These are phyloP conservation scores for Calonectria henricotiae DNA, from an alignment of 2,329 filamentous ascomycete genomes.

Conservation along the genomic window DNA sequence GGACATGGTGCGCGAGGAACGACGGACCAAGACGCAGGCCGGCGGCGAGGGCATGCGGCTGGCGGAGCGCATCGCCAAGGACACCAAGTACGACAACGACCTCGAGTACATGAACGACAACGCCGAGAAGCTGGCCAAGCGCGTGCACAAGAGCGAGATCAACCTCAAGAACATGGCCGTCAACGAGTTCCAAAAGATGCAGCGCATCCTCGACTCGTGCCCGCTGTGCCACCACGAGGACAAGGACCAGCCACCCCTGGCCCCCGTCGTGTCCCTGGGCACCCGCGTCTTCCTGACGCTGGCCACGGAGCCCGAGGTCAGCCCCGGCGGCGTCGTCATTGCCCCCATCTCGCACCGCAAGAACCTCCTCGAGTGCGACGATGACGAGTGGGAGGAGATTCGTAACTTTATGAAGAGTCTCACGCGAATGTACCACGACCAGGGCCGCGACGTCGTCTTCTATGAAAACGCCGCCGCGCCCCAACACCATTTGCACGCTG, in stretches of 20 bases:
- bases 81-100: constrained; percentile 90
- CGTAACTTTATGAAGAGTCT: constrained; percentile 99
- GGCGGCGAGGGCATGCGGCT: constrained; percentile 87
- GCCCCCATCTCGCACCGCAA: constrained; percentile 89
- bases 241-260: constrained; percentile 79
- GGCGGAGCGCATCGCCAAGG: constrained; percentile 94
- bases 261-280: constrained; percentile 88
- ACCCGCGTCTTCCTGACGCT: constrained; percentile 92
- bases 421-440: constrained; percentile 93
- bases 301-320: constrained; percentile 90
- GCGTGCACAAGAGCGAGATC: constrained; percentile 89
- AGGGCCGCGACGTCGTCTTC: constrained; percentile 93
- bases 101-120: constrained; percentile 99
- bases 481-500: constrained; percentile 84
- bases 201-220: constrained; percentile 87
- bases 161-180: constrained; percentile 92
- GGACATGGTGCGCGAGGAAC: constrained; percentile 97
- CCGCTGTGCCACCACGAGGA: constrained; percentile 96
- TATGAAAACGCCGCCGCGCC: constrained; percentile 96
- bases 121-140: constrained; percentile 88
- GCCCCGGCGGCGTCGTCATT: constrained; percentile 87
- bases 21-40: constrained; percentile 82
- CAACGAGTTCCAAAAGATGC: constrained; percentile 90
- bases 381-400: constrained; percentile 99
- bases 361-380: constrained; percentile 97